These are phyloP conservation scores for Colletotrichum sp. DNA, from an alignment of 2,329 filamentous ascomycete genomes.

Conservation along the genomic window DNA sequence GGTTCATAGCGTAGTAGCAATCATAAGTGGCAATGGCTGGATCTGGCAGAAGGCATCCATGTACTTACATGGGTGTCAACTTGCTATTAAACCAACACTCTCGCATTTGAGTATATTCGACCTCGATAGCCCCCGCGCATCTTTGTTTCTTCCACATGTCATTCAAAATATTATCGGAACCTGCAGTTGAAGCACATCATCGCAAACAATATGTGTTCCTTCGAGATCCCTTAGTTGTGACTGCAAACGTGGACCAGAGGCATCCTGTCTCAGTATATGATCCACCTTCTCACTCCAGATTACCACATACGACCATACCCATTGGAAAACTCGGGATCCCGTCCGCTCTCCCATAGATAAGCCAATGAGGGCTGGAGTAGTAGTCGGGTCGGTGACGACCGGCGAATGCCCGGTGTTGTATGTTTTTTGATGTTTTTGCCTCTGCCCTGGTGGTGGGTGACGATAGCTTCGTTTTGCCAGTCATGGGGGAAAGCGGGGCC, in stretches of 20 bases:
- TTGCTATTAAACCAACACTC: neutral
- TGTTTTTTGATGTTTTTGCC: neutral
- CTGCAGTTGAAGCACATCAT: neutral
- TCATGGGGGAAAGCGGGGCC: neutral
- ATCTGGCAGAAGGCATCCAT: neutral
- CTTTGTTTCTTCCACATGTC: neutral
- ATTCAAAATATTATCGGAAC: neutral
- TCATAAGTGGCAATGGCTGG: neutral
- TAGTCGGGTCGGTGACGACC: neutral
- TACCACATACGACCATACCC: neutral
- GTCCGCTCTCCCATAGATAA: neutral
- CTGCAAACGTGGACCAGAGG: neutral
- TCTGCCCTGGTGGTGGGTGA: neutral
- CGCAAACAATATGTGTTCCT: neutral
- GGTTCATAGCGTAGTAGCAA: neutral
- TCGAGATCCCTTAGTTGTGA: neutral
- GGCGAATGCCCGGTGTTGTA: neutral
- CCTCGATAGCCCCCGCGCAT: neutral
- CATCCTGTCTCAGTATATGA: neutral
- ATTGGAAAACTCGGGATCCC: neutral
- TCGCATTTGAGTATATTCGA: neutral
- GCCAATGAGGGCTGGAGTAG: neutral
- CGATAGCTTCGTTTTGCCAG: neutral
- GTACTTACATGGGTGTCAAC: neutral
- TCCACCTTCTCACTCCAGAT: neutral